phyloP scores from a whole-genome alignment of 1,139 yeast species.

The Blastobotrys raffinosifermentans region DNA sequence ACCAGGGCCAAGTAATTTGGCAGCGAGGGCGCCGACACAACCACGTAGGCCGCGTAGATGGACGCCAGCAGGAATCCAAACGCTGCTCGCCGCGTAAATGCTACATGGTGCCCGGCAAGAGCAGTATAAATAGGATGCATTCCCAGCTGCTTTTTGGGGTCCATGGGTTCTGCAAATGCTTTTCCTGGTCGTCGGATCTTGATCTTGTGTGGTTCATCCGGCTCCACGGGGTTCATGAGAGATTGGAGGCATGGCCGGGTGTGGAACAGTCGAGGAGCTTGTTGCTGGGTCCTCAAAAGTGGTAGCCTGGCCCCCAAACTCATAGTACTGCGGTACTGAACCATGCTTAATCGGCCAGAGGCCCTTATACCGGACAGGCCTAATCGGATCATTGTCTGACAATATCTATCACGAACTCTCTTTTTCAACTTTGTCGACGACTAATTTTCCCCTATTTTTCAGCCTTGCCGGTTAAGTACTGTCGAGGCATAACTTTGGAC shows the following conservation, averaged over 20 bases:
- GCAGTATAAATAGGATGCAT: slow-evolving; percentile 31
- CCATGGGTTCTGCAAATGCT: slow-evolving; percentile 32
- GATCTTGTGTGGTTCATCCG: slow-evolving; percentile 27
- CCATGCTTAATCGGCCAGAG: too few species aligned
- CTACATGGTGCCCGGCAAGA: slow-evolving; percentile 32
- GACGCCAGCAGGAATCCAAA: slow-evolving; percentile 30
- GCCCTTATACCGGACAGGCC: too few species aligned
- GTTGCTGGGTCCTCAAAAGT: too few species aligned
- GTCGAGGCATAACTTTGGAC: too few species aligned
- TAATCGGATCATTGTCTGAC: too few species aligned
- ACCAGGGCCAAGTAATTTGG: slow-evolving; percentile 43
- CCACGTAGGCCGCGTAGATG: slow-evolving; percentile 30
- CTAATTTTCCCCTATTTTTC: too few species aligned
- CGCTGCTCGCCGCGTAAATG: slow-evolving; percentile 35
- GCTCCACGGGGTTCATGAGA: slow-evolving; percentile 27
- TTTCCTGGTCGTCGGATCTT: slow-evolving; percentile 33
- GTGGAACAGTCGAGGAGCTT: too few species aligned
- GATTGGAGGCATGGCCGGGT: slow-evolving; percentile 16
- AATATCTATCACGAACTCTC: too few species aligned
- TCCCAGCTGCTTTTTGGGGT: slow-evolving; percentile 26
- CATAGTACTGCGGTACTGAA: too few species aligned
- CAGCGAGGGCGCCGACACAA: slow-evolving; percentile 22
- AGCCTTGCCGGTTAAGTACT: too few species aligned
- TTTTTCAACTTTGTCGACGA: too few species aligned
- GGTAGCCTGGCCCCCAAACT: too few species aligned